Evolutionary conservation across 2,329 filamentous ascomycete genomes (phyloP).

Genomic region (Saccharata proteae): DNA sequence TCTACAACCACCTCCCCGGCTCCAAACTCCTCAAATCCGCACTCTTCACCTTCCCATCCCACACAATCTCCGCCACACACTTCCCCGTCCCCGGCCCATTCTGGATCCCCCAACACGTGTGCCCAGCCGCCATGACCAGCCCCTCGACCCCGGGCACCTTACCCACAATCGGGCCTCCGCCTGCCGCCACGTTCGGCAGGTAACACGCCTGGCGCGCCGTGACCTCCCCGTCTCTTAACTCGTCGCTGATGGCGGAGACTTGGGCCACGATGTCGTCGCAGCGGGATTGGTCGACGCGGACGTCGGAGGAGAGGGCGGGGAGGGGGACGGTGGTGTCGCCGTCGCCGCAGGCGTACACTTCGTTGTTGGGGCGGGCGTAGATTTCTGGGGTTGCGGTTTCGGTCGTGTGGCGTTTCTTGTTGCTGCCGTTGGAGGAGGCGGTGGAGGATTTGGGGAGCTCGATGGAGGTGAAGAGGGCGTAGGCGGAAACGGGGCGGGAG

Average conservation of each 20-base stretch:
- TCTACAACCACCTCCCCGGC: conserved; percentile 21
- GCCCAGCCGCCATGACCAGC: conserved; percentile 71
- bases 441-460: conserved; percentile 58
- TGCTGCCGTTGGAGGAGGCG: conserved; percentile 30
- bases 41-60: conserved; percentile 31
- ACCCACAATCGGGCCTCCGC: conserved; percentile 70
- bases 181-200: conserved; percentile 57
- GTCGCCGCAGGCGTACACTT: conserved; percentile 91
- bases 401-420: conserved; percentile 6
- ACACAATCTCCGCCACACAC: conserved; percentile 34
- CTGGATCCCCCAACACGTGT: conserved; percentile 98
- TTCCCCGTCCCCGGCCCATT: conserved; percentile 71
- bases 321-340: conserved; percentile 66
- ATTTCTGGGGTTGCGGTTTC: conserved; percentile 74
- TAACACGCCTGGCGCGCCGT: conserved; percentile 83
- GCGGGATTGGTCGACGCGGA: conserved; percentile 59
- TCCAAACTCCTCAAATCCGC: conserved; percentile 30
- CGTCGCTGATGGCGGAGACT: conserved; percentile 46
- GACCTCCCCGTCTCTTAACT: conserved; percentile 40
- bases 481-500: conserved; percentile 50
- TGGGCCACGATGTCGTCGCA: conserved; percentile 83
- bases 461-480: conserved; percentile 81
- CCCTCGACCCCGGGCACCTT: conserved; percentile 55
- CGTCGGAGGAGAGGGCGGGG: conserved; percentile 62
- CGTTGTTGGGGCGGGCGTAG: conserved; percentile 77